Evolutionary conservation across 371 early-diverging fungal genomes (phyloP).

Genomic region (Mucor racemosus): DNA sequence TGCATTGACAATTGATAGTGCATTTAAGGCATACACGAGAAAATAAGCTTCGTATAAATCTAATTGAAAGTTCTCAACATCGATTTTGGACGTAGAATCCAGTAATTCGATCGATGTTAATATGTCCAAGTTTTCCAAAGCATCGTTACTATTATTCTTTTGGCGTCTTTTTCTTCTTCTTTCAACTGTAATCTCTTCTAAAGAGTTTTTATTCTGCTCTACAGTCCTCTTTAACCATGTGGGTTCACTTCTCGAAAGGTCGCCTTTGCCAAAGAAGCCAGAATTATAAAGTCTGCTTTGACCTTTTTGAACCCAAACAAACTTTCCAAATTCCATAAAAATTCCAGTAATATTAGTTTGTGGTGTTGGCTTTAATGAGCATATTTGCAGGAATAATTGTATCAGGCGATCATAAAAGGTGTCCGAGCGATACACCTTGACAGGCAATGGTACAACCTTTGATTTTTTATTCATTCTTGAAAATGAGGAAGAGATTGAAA

Average conservation of each 20-base stretch:
- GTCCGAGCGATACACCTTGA: constrained; percentile 1
- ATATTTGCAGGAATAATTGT: not conserved
- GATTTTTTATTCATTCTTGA: not conserved
- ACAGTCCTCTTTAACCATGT: constrained; percentile 62
- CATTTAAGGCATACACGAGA: constrained; percentile 61
- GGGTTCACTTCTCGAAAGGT: constrained; percentile 79
- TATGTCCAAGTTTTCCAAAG: not conserved
- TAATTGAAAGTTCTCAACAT: constrained; percentile 63
- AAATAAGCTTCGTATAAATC: constrained; percentile 74
- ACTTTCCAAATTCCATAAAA: constrained; percentile 40
- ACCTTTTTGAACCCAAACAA: constrained; percentile 52
- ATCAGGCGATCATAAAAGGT: not conserved
- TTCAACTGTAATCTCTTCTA: constrained; percentile 55
- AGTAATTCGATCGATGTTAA: constrained; percentile 19
- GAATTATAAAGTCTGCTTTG: constrained; percentile 53
- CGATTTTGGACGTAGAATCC: constrained; percentile 15
- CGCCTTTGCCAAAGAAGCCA: constrained; percentile 89
- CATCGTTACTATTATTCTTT: constrained; percentile 7
- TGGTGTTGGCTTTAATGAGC: constrained; percentile 3
- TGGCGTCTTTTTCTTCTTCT: constrained; percentile 52
- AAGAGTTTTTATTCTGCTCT: constrained; percentile 14
- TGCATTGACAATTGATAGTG: constrained; percentile 44
- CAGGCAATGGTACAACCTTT: constrained; percentile 10
- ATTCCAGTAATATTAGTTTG: constrained; percentile 20
- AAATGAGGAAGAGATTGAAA: not conserved